A percentile compares a stretch with the other conserved stretches of the same genome.
phyloP scores from a whole-genome alignment of 164 flowering plant genomes.

The Tinospora cordifolia region DNA sequence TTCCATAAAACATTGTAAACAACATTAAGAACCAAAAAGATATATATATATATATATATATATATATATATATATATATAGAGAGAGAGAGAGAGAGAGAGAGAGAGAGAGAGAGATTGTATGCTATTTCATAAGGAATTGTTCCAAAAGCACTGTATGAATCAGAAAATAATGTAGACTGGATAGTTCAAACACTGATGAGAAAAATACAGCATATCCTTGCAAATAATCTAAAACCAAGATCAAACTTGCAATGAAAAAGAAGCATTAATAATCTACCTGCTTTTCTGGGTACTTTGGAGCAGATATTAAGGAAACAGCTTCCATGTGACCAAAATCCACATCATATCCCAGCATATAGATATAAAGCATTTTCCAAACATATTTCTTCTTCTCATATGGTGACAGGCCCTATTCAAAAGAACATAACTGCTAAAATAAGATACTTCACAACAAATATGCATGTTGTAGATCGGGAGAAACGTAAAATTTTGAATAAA shows the following conservation, averaged over 20 bases:
- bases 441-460: neutral
- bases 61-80: too few species aligned
- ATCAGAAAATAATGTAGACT: neutral
- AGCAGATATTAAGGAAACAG: constrained; percentile 95
- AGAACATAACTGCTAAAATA: neutral
- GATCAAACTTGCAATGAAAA: neutral
- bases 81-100: too few species aligned
- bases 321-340: constrained; percentile 99
- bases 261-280: constrained; percentile 31
- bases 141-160: neutral
- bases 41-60: too few species aligned
- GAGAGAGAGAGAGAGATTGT: neutral
- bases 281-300: constrained; percentile 99
- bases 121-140: neutral
- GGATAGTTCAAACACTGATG: neutral
- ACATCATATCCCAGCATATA: constrained; percentile 98
- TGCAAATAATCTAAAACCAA: neutral
- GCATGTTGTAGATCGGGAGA: neutral
- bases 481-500: too few species aligned
- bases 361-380: constrained; percentile 98
- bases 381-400: constrained; percentile 98
- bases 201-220: neutral
- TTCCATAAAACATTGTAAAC: neutral
- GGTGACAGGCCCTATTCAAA: constrained; percentile 70
- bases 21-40: neutral